A percentile compares a stretch with the other conserved stretches of the same genome.
phyloP scores from a whole-genome alignment of 177 flowering plant genomes.

The Vitis hybrid region DNA sequence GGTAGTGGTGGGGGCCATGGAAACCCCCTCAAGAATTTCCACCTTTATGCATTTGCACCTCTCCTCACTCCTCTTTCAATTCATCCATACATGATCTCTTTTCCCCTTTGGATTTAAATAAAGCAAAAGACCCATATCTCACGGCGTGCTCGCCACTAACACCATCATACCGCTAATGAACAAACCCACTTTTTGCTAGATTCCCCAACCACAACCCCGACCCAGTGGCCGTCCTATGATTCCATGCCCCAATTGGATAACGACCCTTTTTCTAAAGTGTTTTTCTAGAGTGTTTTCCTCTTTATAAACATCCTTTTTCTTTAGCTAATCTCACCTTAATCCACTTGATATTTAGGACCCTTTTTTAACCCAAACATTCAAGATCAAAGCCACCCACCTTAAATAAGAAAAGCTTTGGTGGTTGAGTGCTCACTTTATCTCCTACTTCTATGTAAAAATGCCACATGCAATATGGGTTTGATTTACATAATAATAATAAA shows the following conservation, averaged over 20 bases:
- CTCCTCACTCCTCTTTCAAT: no score
- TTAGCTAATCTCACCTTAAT: slow-evolving; percentile 25
- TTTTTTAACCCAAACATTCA: no score
- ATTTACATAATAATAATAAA: no score
- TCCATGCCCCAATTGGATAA: slow-evolving; percentile 27
- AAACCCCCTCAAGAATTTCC: background rate
- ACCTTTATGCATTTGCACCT: no score
- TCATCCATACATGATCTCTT: background rate
- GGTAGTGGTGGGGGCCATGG: slow-evolving; percentile 17
- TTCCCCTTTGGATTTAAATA: background rate
- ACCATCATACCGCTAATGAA: slow-evolving; percentile 8
- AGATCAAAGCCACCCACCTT: no score
- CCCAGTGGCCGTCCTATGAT: slow-evolving; percentile 45
- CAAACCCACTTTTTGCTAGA: slow-evolving; percentile 21
- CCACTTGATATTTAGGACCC: background rate
- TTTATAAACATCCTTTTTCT: background rate
- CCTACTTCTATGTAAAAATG: no score
- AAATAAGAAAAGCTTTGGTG: no score
- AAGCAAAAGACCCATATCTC: slow-evolving; percentile 6
- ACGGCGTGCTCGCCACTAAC: slow-evolving; percentile 31
- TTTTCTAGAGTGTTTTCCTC: background rate
- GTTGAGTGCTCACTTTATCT: no score
- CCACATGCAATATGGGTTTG: background rate
- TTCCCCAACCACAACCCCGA: slow-evolving; percentile 21
- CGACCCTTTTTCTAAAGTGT: slow-evolving; percentile 14